Percentiles rank a stretch among this genome's conserved stretches.
These are phyloP conservation scores for Murraya paniculata DNA, from an alignment of 345 rosid species.

Conservation along the genomic window DNA sequence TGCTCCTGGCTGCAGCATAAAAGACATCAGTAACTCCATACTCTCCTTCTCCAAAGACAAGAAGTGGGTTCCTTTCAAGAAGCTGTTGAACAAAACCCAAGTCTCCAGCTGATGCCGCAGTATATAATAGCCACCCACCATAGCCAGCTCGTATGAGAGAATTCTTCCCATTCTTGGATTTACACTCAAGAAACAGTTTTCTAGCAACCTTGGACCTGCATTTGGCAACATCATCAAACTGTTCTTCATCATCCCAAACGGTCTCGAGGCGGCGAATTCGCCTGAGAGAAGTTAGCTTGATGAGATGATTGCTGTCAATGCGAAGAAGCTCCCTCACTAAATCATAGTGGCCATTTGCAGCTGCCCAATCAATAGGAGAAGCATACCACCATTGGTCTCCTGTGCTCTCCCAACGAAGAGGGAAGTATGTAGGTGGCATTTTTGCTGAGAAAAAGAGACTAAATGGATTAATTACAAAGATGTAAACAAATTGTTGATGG, in stretches of 20 bases:
- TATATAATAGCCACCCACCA: slow-evolving; percentile 92
- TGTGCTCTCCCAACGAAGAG: slow-evolving; percentile 94
- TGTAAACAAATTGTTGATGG: background rate
- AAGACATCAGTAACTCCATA: slow-evolving; percentile 86
- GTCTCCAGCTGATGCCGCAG: slow-evolving; percentile 97
- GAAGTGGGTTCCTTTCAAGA: slow-evolving; percentile 64
- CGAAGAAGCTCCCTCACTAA: slow-evolving; percentile 82
- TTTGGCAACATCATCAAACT: slow-evolving; percentile 63
- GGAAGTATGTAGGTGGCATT: slow-evolving; percentile 74
- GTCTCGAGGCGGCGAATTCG: slow-evolving; percentile 91
- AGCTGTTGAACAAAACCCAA: slow-evolving; percentile 56
- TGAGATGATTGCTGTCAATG: slow-evolving; percentile 80
- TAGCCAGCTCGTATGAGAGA: slow-evolving; percentile 73
- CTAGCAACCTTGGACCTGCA: slow-evolving; percentile 69
- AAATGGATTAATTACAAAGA: background rate
- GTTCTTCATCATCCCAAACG: slow-evolving; percentile 84
- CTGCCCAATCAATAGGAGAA: slow-evolving; percentile 90
- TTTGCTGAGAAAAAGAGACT: background rate
- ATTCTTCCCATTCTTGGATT: slow-evolving; percentile 46
- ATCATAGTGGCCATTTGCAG: slow-evolving; percentile 90
- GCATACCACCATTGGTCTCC: slow-evolving; percentile 99
- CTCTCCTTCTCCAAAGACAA: slow-evolving; percentile 94
- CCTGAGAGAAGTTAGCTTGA: slow-evolving; percentile 88
- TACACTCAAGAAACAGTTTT: slow-evolving; percentile 63
- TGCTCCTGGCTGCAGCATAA: slow-evolving; percentile 87